Base-by-base conservation (phyloP, 495 filamentous ascomycete genomes). In the Aspergillus sclerotioniger region DNA sequence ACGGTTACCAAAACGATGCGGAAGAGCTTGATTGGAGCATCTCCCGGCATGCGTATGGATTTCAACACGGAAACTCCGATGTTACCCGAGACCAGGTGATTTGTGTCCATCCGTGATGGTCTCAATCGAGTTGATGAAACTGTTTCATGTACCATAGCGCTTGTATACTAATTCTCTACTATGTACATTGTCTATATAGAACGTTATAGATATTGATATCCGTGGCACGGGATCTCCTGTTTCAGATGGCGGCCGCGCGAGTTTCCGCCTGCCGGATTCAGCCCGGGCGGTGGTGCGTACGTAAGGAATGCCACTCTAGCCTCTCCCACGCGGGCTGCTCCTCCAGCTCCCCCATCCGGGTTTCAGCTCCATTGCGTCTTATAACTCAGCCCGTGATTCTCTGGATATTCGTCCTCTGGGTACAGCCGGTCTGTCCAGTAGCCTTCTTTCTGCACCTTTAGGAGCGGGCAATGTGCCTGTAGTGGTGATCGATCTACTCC, bases 301-400 rank as follows among this genome's bases (percentile, higher is more conserved):
- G 67, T 70, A 71, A 67, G 63, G 71, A 69, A 75, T 75, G 74
- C 74, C 75, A 78, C 75, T 76, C 70, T 78, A 76, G 74, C 75
- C 73, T 76, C 71, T 76, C 62, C 33, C 28, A n/a, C 17, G 41
- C 49, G 46, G 20, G 20, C 32, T 51, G 33, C 55, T 31, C 15
- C 35, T 19, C 54, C 45, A 39, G 46, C 41, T 56, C 15, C 32
- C 43, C 48, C 53, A 43, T 44, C 56, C 44, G 46, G 39, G 56
- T n/a, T 49, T 10, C 25, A n/a, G n/a, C n/a, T n/a, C n/a, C n/a
- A n/a, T n/a, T 5, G n/a, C 21, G 12, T 32, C 28, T 28, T 17
- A 21, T 17, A 2, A 16, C 13, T 50, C 6, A 10, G 21, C 10
- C 31, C 31, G 16, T 54, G 15, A 13, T 15, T 7, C 37, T 28